Conservation (phyloP, 2,329 filamentous ascomycete species). For the Exophiala bonariae region DNA sequence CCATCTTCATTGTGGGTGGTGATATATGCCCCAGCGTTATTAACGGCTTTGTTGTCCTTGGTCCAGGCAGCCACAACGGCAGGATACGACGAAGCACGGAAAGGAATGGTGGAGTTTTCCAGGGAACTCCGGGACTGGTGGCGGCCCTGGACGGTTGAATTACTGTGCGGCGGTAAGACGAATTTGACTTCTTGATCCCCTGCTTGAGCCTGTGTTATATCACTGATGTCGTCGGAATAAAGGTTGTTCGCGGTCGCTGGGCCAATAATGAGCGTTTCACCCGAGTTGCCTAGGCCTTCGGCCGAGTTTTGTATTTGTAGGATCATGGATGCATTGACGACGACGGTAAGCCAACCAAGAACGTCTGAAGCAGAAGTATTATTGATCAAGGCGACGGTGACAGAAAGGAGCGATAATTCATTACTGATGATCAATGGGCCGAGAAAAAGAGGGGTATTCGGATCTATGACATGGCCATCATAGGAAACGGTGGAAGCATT, state of each 20-base stretch:
- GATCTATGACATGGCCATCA: constrained; percentile 35
- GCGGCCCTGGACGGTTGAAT: constrained; percentile 15
- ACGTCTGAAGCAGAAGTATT: constrained; percentile 65
- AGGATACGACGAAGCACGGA: constrained; percentile 62
- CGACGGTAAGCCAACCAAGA: constrained; percentile 79
- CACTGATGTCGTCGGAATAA: constrained; percentile 44
- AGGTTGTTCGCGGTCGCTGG: constrained; percentile 67
- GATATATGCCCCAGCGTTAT: constrained; percentile 69
- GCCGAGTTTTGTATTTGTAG: constrained; percentile 61
- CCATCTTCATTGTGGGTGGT: constrained; percentile 73
- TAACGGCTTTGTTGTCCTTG: constrained; percentile 49
- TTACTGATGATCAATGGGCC: constrained; percentile 74
- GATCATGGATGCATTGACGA: constrained; percentile 68
- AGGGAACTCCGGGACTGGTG: constrained; percentile 19
- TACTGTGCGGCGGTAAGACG: constrained; percentile 24
- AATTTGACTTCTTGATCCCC: constrained; percentile 21
- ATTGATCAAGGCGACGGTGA: constrained; percentile 77
- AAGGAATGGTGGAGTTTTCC: constrained; percentile 48
- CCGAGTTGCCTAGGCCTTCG: constrained; percentile 71
- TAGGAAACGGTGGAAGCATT: constrained; percentile 41
- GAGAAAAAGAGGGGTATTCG: constrained; percentile 64
- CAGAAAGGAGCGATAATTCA: constrained; percentile 72
- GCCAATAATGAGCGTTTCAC: constrained; percentile 69
- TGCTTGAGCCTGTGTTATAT: constrained; percentile 42
- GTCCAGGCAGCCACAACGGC: constrained; percentile 63